Conservation (phyloP, 305 asterid species). For the Fraxinus sp. region DNA sequence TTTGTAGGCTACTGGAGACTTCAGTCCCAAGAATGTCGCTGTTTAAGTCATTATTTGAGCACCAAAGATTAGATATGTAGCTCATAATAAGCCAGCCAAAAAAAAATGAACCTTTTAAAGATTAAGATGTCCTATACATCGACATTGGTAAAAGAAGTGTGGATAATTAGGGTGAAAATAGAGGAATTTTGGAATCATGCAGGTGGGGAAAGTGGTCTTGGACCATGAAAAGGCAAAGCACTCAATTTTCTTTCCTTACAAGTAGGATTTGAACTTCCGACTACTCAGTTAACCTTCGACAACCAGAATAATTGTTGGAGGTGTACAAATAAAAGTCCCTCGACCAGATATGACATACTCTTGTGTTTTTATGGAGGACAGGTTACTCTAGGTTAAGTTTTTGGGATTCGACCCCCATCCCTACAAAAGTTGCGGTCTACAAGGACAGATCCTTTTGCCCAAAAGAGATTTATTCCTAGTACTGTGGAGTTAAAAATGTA, state of each 20-base stretch:
- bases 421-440: background rate
- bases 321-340: background rate
- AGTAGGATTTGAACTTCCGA: background rate
- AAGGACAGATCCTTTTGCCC: background rate
- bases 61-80: background rate
- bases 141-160: too few species aligned
- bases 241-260: background rate
- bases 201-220: background rate
- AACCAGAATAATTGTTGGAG: background rate
- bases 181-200: conserved; percentile 13
- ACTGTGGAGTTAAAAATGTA: too few species aligned
- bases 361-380: background rate
- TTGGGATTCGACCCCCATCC: background rate
- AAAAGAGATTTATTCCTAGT: background rate
- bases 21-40: conserved; percentile 65
- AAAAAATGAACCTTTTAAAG: background rate
- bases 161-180: background rate
- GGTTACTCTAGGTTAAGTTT: background rate
- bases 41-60: conserved; percentile 15
- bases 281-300: background rate
- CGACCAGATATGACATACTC: background rate
- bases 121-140: background rate
- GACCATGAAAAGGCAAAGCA: background rate
- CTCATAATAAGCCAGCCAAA: background rate
- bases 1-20: conserved; percentile 61